Evolutionary conservation across 768 basidiomycete genomes (phyloP).

Genomic region (Naganishia friedmannii): DNA sequence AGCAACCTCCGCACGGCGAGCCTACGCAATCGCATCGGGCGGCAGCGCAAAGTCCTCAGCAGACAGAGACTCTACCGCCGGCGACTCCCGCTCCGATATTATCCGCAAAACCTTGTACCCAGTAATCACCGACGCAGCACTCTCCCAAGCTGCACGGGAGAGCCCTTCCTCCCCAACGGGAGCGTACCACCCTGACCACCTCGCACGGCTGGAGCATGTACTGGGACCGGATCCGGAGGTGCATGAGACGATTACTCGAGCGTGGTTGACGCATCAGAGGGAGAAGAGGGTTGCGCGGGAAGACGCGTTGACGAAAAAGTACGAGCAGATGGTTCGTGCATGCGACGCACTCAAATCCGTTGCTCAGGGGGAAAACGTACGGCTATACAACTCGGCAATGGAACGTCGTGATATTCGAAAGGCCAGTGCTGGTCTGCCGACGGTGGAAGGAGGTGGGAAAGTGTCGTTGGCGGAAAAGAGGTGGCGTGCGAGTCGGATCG

Average conservation of each 20-base stretch:
- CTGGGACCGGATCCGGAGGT: conserved; percentile 57
- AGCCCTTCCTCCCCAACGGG: conserved; percentile 64
- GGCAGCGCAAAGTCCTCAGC: conserved; percentile 1
- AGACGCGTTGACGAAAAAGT: conserved; percentile 71
- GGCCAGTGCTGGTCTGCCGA: conserved; percentile 59
- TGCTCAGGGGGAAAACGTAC: conserved; percentile 12
- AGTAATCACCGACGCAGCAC: conserved; percentile 46
- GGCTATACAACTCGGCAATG: conserved; percentile 38
- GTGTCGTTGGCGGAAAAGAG: conserved; percentile 65
- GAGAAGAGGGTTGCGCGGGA: conserved; percentile 69
- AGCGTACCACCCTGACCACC: conserved; percentile 76
- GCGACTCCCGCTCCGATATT: conserved; percentile 54
- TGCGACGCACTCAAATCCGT: conserved; percentile 67
- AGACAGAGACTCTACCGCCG: conserved; percentile 31
- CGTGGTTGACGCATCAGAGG: conserved; percentile 76
- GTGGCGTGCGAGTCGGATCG: conserved; percentile 62
- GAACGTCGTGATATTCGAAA: conserved; percentile 37
- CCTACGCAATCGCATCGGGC: conserved; percentile 28
- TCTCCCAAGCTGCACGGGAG: not conserved
- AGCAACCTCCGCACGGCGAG: not conserved
- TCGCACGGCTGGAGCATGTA: conserved; percentile 66
- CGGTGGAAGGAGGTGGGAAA: conserved; percentile 62
- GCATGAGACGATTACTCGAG: conserved; percentile 82
- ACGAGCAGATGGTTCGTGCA: conserved; percentile 71
- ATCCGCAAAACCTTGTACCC: conserved; percentile 80